These are phyloP conservation scores for Aleurites moluccanus DNA, from an alignment of 441 rosid species.

Conservation along the genomic window DNA sequence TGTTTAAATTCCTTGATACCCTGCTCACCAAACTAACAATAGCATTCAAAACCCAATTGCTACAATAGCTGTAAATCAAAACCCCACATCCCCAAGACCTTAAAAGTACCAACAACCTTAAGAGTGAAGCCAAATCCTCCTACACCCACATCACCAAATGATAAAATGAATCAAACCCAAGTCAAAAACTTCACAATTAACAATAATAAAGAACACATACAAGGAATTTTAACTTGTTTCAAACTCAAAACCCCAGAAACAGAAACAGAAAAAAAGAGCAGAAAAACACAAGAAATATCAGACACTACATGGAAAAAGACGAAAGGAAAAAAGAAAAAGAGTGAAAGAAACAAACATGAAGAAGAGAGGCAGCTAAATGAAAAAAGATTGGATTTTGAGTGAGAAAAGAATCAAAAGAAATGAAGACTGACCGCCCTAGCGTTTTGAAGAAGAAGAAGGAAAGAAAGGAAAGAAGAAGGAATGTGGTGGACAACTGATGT, in stretches of 20 bases:
- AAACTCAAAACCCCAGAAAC: neutral
- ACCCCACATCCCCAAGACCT: neutral
- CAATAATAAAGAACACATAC: neutral
- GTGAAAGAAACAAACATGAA: conserved; percentile 5
- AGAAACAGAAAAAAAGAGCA: neutral
- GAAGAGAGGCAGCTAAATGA: neutral
- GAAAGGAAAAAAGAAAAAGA: neutral
- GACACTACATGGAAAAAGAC: neutral
- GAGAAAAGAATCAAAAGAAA: neutral
- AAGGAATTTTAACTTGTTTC: neutral
- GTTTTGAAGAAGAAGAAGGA: neutral
- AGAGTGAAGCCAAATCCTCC: conserved; percentile 17
- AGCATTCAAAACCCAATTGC: neutral
- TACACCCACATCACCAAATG: conserved; percentile 24
- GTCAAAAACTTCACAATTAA: conserved; percentile 11
- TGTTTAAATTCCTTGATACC: neutral
- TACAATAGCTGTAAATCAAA: conserved; percentile 12
- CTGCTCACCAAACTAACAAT: neutral
- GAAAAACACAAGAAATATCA: neutral
- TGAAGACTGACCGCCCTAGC: neutral
- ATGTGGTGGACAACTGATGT: neutral
- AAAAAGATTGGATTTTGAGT: neutral
- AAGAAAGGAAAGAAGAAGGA: neutral
- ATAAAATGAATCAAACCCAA: conserved; percentile 24
- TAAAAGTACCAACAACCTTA: neutral